These are phyloP conservation scores for Arthrobotrys entomopaga DNA, from an alignment of 2,329 filamentous ascomycete species.

Conservation along the genomic window DNA sequence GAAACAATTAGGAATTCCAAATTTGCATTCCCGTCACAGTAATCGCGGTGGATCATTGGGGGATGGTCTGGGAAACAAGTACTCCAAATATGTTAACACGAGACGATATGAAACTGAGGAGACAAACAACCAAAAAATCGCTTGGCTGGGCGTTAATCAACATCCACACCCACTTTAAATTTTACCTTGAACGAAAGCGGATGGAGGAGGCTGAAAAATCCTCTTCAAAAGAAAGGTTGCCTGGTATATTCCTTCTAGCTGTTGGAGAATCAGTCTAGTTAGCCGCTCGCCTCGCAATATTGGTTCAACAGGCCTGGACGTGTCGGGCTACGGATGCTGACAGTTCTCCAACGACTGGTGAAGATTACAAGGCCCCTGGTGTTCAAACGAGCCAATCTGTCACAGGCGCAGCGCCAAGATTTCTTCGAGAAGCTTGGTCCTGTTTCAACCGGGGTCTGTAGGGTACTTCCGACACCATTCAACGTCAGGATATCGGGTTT, in stretches of 20 bases:
- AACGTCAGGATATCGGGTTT: conserved; percentile 5
- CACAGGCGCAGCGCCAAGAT: conserved; percentile 51
- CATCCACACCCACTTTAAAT: too few species aligned
- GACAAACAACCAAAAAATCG: conserved; percentile 1
- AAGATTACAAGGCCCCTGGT: background rate
- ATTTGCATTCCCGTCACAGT: too few species aligned
- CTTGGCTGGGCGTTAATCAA: too few species aligned
- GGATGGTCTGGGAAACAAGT: conserved; percentile 5
- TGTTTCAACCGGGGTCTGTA: conserved; percentile 45
- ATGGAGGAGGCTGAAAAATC: conserved; percentile 33
- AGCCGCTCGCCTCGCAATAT: conserved; percentile 40
- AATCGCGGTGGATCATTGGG: background rate
- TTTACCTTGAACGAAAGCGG: background rate
- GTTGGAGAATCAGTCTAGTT: background rate
- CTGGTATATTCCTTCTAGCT: conserved; percentile 29
- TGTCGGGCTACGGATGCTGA: conserved; percentile 9
- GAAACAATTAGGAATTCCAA: too few species aligned
- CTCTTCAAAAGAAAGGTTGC: background rate
- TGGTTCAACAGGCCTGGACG: conserved; percentile 20
- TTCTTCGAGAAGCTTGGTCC: conserved; percentile 27
- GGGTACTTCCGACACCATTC: conserved; percentile 44
- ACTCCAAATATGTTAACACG: conserved; percentile 17
- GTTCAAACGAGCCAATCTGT: conserved; percentile 51
- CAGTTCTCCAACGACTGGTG: background rate
- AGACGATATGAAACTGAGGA: conserved; percentile 52